These are phyloP conservation scores for Pseudogymnoascus sp. DNA, from an alignment of 2,329 filamentous ascomycete species.

Conservation along the genomic window DNA sequence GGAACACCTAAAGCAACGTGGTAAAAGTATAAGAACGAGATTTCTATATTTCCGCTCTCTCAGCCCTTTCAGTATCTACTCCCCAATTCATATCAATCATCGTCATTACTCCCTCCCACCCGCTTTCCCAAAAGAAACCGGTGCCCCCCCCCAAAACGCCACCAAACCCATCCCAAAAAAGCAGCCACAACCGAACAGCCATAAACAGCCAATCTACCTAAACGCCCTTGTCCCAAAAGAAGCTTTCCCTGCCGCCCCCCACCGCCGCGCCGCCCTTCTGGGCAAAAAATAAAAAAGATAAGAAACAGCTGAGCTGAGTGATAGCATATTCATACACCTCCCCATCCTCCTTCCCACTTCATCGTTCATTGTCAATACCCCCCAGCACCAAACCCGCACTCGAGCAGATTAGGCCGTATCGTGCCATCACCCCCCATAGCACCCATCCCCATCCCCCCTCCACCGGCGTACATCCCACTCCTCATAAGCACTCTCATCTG, in stretches of 20 bases:
- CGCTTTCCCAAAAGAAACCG: not conserved
- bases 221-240: not conserved
- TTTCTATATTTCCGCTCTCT: not conserved
- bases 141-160: not conserved
- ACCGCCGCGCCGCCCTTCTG: not conserved
- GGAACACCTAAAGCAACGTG: slow-evolving; percentile 4
- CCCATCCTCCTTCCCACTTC: not conserved
- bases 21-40: not conserved
- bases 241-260: not conserved
- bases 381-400: not conserved
- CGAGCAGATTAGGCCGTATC: not conserved
- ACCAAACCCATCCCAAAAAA: not conserved
- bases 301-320: not conserved
- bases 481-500: not conserved
- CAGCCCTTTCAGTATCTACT: not conserved
- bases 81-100: not conserved
- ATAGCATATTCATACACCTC: not conserved
- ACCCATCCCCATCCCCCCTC: not conserved
- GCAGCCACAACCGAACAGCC: not conserved
- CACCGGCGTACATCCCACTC: not conserved
- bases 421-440: not conserved
- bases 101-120: not conserved
- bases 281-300: not conserved
- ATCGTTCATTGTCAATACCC: not conserved
- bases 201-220: not conserved